Conservation (phyloP, 75 land plant species). For the Isoetes taiwanensis region DNA sequence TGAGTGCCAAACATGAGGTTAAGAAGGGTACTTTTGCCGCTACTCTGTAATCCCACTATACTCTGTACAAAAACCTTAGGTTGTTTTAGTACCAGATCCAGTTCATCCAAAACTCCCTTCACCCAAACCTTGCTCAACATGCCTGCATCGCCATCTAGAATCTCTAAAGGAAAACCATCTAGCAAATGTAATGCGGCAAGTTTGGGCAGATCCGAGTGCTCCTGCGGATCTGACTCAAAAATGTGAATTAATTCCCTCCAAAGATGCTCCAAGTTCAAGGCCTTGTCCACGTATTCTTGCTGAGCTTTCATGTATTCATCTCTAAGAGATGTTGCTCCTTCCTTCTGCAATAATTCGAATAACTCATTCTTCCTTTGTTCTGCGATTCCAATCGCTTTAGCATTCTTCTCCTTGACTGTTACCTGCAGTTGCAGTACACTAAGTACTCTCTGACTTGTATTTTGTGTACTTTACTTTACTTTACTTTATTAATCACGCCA, state of each 20-base stretch:
- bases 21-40: constrained; percentile 14
- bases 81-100: background rate
- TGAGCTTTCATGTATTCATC: background rate
- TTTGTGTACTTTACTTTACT: too few species aligned
- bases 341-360: too few species aligned
- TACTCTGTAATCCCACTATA: constrained; percentile 16
- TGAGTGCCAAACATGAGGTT: constrained; percentile 17
- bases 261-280: constrained; percentile 7
- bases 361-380: too few species aligned
- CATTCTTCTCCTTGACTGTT: too few species aligned
- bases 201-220: background rate
- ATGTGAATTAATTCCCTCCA: constrained; percentile 16
- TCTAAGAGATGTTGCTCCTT: too few species aligned
- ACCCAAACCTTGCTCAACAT: constrained; percentile 11
- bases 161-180: constrained; percentile 11
- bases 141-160: constrained; percentile 11
- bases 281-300: constrained; percentile 10
- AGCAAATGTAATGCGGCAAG: constrained; percentile 10
- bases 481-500: too few species aligned
- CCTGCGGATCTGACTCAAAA: constrained; percentile 6
- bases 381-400: too few species aligned
- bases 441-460: too few species aligned
- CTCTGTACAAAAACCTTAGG: constrained; percentile 11
- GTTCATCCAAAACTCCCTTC: background rate
- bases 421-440: too few species aligned